Conservation (phyloP, 2,329 filamentous ascomycete genomes). For the Coniochaeta hoffmannii region DNA sequence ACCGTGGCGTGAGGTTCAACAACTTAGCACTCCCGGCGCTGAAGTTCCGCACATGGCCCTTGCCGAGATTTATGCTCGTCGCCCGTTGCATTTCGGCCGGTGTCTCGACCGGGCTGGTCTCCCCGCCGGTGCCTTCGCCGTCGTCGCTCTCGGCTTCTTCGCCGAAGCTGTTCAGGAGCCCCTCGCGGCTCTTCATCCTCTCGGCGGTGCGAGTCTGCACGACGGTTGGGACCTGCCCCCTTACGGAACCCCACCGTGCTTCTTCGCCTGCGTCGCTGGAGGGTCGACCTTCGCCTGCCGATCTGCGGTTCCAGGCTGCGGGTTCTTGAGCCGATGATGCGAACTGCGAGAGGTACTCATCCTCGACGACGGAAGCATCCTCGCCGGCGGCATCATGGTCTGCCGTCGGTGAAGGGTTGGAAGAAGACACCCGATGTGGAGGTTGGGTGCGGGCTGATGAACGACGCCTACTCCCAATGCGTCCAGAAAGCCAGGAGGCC, state of each 20-base stretch:
- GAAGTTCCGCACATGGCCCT: slow-evolving; percentile 60
- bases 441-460: slow-evolving; percentile 29
- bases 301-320: slow-evolving; percentile 26
- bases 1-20: slow-evolving; percentile 55
- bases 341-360: slow-evolving; percentile 64
- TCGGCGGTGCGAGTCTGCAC: slow-evolving; percentile 47
- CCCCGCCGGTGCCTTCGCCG: slow-evolving; percentile 26
- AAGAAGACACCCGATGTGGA: slow-evolving; percentile 30
- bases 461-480: slow-evolving; percentile 34
- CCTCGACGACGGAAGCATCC: slow-evolving; percentile 56
- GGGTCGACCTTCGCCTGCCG: slow-evolving; percentile 42
- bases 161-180: slow-evolving; percentile 35
- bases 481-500: slow-evolving; percentile 88
- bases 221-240: slow-evolving; percentile 43
- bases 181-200: slow-evolving; percentile 45
- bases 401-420: slow-evolving; percentile 28
- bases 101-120: slow-evolving; percentile 20
- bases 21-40: slow-evolving; percentile 73
- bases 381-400: slow-evolving; percentile 46
- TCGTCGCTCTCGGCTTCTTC: slow-evolving; percentile 24
- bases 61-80: slow-evolving; percentile 61
- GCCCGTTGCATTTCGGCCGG: slow-evolving; percentile 47
- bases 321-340: slow-evolving; percentile 20
- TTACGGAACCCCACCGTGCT: slow-evolving; percentile 42
- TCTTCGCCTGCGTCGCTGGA: slow-evolving; percentile 54